Percentiles rank a stretch among this genome's conserved stretches.
phyloP scores from a whole-genome alignment of 1,139 yeast species.

The Saccharomyces hybrid region DNA sequence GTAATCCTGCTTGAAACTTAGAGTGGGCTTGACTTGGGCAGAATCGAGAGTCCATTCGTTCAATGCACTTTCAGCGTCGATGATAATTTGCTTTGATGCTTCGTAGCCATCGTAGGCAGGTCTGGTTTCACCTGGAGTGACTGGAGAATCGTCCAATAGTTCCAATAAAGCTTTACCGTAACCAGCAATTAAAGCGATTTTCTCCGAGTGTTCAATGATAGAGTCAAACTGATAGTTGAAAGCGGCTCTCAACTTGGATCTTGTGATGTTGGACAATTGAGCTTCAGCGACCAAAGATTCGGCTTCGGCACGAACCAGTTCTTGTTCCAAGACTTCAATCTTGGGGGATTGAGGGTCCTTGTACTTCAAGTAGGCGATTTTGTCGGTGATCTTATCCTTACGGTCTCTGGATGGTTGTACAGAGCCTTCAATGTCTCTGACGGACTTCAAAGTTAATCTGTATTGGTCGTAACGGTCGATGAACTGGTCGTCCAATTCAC shows the following conservation, averaged over 20 bases:
- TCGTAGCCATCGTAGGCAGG: conserved; percentile 98
- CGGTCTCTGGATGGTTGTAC: conserved; percentile 98
- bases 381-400: conserved; percentile 94
- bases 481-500: conserved; percentile 96
- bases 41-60: conserved; percentile 95
- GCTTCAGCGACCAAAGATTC: conserved; percentile 98
- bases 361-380: conserved; percentile 94
- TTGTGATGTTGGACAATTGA: conserved; percentile 92
- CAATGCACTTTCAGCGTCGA: conserved; percentile 93
- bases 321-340: conserved; percentile 92
- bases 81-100: conserved; percentile 93
- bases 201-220: conserved; percentile 91
- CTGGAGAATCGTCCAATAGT: conserved; percentile 91
- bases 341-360: conserved; percentile 97
- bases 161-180: conserved; percentile 96
- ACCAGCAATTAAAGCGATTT: conserved; percentile 93
- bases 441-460: conserved; percentile 88
- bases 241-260: conserved; percentile 96
- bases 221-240: conserved; percentile 96
- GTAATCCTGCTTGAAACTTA: conserved; percentile 71
- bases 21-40: conserved; percentile 90
- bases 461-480: conserved; percentile 97
- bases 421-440: conserved; percentile 93
- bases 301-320: conserved; percentile 97
- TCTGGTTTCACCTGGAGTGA: conserved; percentile 98